Evolutionary conservation across 768 basidiomycete genomes (phyloP), one percentile per base, ranked within the genome.

Genomic region (Mycena polygramma): DNA sequence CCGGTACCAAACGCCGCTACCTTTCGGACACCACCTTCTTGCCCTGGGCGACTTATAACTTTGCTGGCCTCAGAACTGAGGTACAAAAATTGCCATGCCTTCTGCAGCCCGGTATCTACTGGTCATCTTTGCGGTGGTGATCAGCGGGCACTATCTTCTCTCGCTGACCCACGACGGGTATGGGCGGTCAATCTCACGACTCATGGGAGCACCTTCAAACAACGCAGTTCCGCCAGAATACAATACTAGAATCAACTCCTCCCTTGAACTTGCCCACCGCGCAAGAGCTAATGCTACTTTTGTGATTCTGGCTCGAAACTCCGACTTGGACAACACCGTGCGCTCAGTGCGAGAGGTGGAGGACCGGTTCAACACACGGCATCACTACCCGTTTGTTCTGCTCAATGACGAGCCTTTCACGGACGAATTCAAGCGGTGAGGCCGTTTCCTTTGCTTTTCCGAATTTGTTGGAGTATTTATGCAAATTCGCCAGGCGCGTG

Each of bases 331-430:
- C n/a, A 84, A 85, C 4, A 88, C 92, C 39, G 82, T 94, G 66
- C 83, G 82, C 66, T 92, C 91, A 70, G 88, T 96, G 72, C 87
- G 89, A 75, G 88, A 91, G 79, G 83, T 95, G 73, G 96, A 97
- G 82, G 90, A 92, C 74, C 83, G 92, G 57, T 97, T 96, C 80
- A 97, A 97, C 81, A 84, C 85, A 61, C 87, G 87, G 74, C 92
- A 89, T 70, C 82, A 85, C 49, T 97, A 97, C 76, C 94, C 94
- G 7, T 97, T 93, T 80, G 91, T 94, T 41, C 89, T 97, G 79
- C 83, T 97, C 71, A 97, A 97, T 75, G 95, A 97, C 64, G 89
- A 88, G 71, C 85, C 86, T 1, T 96, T 97, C 77, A 85, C 89
- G 24, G 90, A 91, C 10, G 88, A 90, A 35, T 96, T 96, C 81